Percentiles rank a stretch among this genome's conserved stretches.
phyloP scores from a whole-genome alignment of 169 alveolate species.

The Babesia gibsoni region DNA sequence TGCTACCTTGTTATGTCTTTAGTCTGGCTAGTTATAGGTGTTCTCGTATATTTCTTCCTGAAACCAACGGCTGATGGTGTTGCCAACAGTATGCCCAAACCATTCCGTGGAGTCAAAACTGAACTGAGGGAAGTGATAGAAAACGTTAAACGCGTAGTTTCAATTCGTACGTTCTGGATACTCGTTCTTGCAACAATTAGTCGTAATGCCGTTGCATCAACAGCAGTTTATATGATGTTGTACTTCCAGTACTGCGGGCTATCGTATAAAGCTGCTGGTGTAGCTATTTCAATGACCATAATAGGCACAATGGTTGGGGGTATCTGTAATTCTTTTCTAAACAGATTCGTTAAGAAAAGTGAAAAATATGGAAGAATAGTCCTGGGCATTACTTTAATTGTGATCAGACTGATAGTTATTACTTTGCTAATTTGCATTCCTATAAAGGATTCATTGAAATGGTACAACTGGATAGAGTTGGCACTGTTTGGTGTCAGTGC shows the following conservation, averaged over 20 bases:
- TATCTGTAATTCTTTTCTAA: conserved; percentile 72
- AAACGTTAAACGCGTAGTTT: too few species aligned
- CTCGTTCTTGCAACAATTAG: too few species aligned
- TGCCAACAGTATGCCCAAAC: too few species aligned
- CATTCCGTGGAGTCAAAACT: too few species aligned
- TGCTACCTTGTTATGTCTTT: conserved; percentile 16
- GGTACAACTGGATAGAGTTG: conserved; percentile 58
- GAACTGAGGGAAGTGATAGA: too few species aligned
- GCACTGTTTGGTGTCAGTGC: conserved; percentile 81
- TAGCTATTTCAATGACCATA: conserved; percentile 76
- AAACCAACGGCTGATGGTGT: too few species aligned
- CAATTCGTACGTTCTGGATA: too few species aligned
- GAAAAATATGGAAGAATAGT: conserved; percentile 84
- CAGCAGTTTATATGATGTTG: conserved; percentile 85
- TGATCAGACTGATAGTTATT: conserved; percentile 71
- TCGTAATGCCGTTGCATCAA: too few species aligned
- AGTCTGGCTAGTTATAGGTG: not conserved
- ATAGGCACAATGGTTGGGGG: conserved; percentile 88
- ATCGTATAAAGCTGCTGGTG: conserved; percentile 81
- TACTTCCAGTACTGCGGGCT: conserved; percentile 86
- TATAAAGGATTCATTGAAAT: conserved; percentile 48
- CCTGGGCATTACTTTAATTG: conserved; percentile 76
- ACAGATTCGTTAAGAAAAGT: too few species aligned
- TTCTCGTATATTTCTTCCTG: not conserved
- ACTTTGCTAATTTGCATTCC: conserved; percentile 71